Evolutionary conservation across 139 green algal species (phyloP).

Genomic region (Chlorella sorokiniana): DNA sequence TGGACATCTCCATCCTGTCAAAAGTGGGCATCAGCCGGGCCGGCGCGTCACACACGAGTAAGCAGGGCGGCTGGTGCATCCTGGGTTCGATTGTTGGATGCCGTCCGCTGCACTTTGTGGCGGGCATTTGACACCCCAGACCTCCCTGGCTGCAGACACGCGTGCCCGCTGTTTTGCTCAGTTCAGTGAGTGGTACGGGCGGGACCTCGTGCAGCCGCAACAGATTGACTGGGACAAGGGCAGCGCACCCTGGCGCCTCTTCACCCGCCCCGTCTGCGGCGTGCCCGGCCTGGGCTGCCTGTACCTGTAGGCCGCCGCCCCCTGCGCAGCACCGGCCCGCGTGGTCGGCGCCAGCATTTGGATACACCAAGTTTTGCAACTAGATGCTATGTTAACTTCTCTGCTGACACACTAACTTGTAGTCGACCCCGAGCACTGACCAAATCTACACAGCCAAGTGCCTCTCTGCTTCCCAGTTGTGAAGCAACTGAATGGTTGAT

Average conservation of each 20-base stretch:
- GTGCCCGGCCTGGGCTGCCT: neutral
- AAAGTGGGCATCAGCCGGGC: slow-evolving; percentile 2
- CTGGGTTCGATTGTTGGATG: neutral
- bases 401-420: too few relatives aligned
- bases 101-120: neutral
- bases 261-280: neutral
- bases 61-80: neutral
- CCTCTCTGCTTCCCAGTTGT: too few relatives aligned
- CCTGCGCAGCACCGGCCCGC: too few relatives aligned
- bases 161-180: neutral
- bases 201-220: neutral
- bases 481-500: too few relatives aligned
- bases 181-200: slow-evolving; percentile 8
- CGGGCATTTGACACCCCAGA: neutral
- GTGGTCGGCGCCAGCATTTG: too few relatives aligned
- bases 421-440: too few relatives aligned
- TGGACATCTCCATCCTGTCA: slow-evolving; percentile 4
- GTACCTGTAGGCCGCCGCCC: neutral
- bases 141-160: neutral
- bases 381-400: too few relatives aligned
- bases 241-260: neutral
- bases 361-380: too few relatives aligned
- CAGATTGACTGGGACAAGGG: neutral
- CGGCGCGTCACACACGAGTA: neutral
- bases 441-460: too few relatives aligned